Conservation (phyloP, 2,329 filamentous ascomycete genomes). For the Ilyonectria mors-panacis region DNA sequence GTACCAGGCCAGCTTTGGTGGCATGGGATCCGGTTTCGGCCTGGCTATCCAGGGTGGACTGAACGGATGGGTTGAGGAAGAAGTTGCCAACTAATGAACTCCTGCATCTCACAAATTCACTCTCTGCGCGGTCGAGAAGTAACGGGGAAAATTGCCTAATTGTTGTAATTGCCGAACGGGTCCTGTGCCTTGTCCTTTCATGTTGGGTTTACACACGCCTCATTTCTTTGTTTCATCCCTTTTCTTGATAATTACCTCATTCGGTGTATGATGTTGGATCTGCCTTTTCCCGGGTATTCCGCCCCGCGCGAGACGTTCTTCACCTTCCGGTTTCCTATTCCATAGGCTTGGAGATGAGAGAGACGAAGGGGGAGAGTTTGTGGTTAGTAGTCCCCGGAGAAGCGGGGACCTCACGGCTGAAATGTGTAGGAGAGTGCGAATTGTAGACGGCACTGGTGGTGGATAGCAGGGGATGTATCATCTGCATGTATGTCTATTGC, state of each 20-base stretch:
- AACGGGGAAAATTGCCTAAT: constrained; percentile 56
- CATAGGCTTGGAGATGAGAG: constrained; percentile 17
- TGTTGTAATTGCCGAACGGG: constrained; percentile 58
- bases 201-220: constrained; percentile 45
- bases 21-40: constrained; percentile 72
- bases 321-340: constrained; percentile 8
- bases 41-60: constrained; percentile 75
- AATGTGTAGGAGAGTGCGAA: constrained; percentile 34
- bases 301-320: constrained; percentile 30
- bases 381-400: constrained; percentile 42
- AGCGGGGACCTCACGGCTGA: constrained; percentile 42
- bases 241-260: constrained; percentile 52
- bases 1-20: constrained; percentile 75
- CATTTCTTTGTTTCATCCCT: constrained; percentile 47
- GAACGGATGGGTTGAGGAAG: constrained; percentile 79
- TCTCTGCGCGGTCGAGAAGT: constrained; percentile 42
- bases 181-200: constrained; percentile 46
- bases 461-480: constrained; percentile 43
- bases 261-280: constrained; percentile 52
- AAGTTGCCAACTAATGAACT: constrained; percentile 69
- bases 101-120: constrained; percentile 44
- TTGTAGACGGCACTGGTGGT: constrained; percentile 31
- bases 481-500: constrained; percentile 48
- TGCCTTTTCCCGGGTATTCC: constrained; percentile 38
- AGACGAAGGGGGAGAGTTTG: constrained; percentile 33